phyloP scores from a whole-genome alignment of 108 stramenopile genomes.

The Fistulifera pelliculosa region DNA sequence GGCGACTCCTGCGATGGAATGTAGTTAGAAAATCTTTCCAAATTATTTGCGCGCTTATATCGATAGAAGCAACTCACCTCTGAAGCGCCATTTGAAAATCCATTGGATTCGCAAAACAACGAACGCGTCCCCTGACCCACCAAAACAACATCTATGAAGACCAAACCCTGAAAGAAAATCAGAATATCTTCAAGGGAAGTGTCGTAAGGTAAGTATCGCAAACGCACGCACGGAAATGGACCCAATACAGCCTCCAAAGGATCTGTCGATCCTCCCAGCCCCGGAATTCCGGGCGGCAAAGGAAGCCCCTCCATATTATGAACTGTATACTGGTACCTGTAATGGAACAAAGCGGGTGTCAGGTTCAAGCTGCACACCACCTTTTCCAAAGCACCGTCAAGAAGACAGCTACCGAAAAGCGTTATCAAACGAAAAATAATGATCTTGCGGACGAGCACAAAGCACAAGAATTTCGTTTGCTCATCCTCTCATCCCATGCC shows the following conservation, averaged over 20 bases:
- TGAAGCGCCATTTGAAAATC: constrained; percentile 91
- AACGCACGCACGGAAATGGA: constrained; percentile 86
- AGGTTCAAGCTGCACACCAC: constrained; percentile 2
- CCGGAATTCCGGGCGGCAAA: constrained; percentile 49
- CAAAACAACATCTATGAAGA: constrained; percentile 86
- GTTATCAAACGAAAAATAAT: too few species aligned
- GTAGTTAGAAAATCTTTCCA: neutral
- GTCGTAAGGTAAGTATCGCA: constrained; percentile 86
- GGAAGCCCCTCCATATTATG: constrained; percentile 45
- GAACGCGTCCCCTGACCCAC: constrained; percentile 70
- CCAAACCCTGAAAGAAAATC: constrained; percentile 88
- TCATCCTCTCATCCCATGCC: too few species aligned
- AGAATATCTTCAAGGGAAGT: constrained; percentile 88
- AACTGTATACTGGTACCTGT: constrained; percentile 35
- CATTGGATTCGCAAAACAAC: constrained; percentile 91
- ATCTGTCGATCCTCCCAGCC: constrained; percentile 63
- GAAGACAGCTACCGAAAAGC: too few species aligned
- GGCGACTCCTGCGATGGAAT: constrained; percentile 43
- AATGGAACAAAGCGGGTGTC: neutral
- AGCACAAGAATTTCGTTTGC: too few species aligned
- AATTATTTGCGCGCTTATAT: too few species aligned
- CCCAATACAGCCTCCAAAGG: constrained; percentile 80
- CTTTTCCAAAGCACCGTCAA: neutral
- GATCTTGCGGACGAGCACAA: too few species aligned
- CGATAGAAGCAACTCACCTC: constrained; percentile 35